Conservation (phyloP, 495 filamentous ascomycete species). For the Letharia lupina region DNA sequence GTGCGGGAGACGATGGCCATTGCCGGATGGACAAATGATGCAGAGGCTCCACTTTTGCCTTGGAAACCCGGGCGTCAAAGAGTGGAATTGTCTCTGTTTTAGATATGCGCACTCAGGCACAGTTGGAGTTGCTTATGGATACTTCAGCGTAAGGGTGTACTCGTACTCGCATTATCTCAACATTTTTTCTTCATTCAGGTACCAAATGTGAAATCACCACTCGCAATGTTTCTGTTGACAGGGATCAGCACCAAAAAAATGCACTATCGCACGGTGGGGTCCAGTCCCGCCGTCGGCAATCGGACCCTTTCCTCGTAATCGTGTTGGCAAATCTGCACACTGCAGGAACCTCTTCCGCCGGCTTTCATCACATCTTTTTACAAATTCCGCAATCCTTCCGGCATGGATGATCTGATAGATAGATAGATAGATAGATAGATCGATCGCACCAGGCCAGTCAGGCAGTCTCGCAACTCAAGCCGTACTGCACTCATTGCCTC, state of each 20-base stretch:
- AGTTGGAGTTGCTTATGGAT: background rate
- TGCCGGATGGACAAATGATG: background rate
- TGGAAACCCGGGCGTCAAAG: background rate
- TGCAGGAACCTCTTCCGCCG: background rate
- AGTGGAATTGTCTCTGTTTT: background rate
- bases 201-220: constrained; percentile 14
- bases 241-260: constrained; percentile 7
- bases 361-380: background rate
- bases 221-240: constrained; percentile 2
- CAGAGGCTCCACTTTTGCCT: background rate
- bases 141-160: background rate
- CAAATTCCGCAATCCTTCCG: background rate
- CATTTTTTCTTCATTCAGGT: background rate
- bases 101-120: background rate
- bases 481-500: background rate
- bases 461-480: background rate
- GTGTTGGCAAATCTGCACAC: background rate
- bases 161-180: constrained; percentile 11
- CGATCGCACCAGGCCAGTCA: background rate
- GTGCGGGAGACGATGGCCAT: constrained; percentile 23
- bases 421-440: too few relatives aligned
- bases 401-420: too few relatives aligned
- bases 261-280: constrained; percentile 11
- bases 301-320: constrained; percentile 11
- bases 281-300: background rate